Conservation (phyloP, 2,329 filamentous ascomycete species). For the Hyphodiscus sp. region DNA sequence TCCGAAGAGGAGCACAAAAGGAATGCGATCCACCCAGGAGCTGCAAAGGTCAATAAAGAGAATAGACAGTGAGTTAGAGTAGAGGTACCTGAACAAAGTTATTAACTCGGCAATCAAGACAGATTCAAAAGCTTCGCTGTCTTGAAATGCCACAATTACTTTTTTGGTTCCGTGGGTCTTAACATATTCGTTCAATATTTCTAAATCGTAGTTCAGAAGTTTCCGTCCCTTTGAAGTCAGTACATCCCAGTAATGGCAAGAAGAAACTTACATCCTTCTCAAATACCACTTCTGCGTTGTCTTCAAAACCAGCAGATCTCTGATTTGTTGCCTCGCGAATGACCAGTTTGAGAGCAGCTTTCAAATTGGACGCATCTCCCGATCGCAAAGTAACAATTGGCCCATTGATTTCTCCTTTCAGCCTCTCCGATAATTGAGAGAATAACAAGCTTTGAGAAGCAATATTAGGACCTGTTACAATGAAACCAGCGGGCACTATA, state of each 20-base stretch:
- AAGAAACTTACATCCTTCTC: slow-evolving; percentile 40
- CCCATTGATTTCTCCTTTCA: slow-evolving; percentile 42
- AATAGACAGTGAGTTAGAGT: background rate
- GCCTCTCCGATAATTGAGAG: slow-evolving; percentile 55
- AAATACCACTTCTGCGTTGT: slow-evolving; percentile 43
- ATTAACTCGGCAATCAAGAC: slow-evolving; percentile 66
- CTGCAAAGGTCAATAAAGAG: slow-evolving; percentile 25
- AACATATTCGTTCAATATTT: slow-evolving; percentile 58
- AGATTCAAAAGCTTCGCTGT: slow-evolving; percentile 76
- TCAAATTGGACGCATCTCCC: slow-evolving; percentile 66
- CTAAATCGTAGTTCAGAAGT: slow-evolving; percentile 73
- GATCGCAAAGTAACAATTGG: slow-evolving; percentile 63
- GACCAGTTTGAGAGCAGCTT: slow-evolving; percentile 64
- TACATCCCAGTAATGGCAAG: background rate
- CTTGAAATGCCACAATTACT: slow-evolving; percentile 68
- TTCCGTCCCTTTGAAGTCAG: slow-evolving; percentile 45
- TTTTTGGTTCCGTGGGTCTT: slow-evolving; percentile 46
- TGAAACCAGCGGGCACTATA: slow-evolving; percentile 55
- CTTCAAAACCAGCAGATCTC: slow-evolving; percentile 42
- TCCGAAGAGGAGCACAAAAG: slow-evolving; percentile 71
- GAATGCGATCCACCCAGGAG: slow-evolving; percentile 68
- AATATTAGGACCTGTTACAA: slow-evolving; percentile 73
- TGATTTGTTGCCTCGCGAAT: slow-evolving; percentile 59
- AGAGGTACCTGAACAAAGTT: slow-evolving; percentile 56
- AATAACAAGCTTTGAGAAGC: slow-evolving; percentile 71